Conservation (phyloP, 2,329 filamentous ascomycete genomes). For the Cladosporium austrohemisphaericum region DNA sequence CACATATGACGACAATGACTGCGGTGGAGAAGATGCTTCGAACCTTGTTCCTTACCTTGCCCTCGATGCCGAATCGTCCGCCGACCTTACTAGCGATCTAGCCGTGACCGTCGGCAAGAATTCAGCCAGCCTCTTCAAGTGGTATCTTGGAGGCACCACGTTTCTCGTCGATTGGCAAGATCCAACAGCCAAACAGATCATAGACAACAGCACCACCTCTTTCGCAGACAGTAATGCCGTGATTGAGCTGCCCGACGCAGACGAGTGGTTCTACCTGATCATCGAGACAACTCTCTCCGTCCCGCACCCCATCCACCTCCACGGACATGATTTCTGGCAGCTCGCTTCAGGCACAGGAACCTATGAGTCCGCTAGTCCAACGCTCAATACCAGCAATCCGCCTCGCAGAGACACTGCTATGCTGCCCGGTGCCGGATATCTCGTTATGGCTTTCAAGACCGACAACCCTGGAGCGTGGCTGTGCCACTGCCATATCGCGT, state of each 20-base stretch:
- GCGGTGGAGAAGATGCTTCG: constrained; percentile 36
- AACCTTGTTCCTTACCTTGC: constrained; percentile 34
- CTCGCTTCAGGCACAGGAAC: constrained; percentile 36
- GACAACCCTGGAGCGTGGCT: constrained; percentile 36
- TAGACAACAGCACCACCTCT: constrained; percentile 29
- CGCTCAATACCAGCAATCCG: constrained; percentile 33
- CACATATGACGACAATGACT: constrained; percentile 33
- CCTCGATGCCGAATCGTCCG: constrained; percentile 25
- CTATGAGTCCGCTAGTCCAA: constrained; percentile 31
- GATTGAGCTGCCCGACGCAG: constrained; percentile 30
- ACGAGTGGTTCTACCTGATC: constrained; percentile 38
- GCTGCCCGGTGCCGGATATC: constrained; percentile 31
- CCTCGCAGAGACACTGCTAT: constrained; percentile 32
- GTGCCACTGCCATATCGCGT: constrained; percentile 29
- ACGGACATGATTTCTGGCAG: constrained; percentile 40
- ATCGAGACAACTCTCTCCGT: constrained; percentile 37
- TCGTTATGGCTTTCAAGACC: constrained; percentile 32
- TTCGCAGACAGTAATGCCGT: constrained; percentile 34
- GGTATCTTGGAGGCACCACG: constrained; percentile 39
- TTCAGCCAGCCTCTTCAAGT: constrained; percentile 34
- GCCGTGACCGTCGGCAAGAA: constrained; percentile 31
- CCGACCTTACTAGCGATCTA: constrained; percentile 25
- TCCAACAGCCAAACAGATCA: constrained; percentile 37
- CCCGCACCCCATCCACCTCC: constrained; percentile 26
- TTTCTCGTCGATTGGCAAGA: constrained; percentile 38